Base-by-base conservation (phyloP, 345 rosid species). In the Zanthoxylum bungeanum region DNA sequence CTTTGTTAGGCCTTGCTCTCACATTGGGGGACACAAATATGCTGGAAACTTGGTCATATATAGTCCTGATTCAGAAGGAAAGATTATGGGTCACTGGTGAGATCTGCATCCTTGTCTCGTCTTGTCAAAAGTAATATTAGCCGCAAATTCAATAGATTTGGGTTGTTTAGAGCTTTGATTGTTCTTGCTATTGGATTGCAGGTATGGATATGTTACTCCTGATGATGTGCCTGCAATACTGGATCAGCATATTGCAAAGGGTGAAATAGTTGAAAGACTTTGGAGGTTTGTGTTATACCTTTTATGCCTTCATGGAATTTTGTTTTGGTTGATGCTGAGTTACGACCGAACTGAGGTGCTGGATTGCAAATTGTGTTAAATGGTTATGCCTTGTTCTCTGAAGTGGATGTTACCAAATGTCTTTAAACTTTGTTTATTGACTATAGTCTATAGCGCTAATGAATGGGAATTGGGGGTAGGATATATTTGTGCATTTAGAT, bases 201-300 rank as follows among this genome's bases (percentile, higher is more conserved):
- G 98, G 98, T 94, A 90, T 79, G 98, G 98, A 50, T 94, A 94
- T 81, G 98, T 94, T 25, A 87, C 95, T 75, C 97, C 98, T 24
- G 83, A 80, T 62, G 98, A 94, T 71, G 93, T 94, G 61, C 93
- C 97, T 76, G 91, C 84, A 64, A 52, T 94, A 83, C 85, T 94
- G 28, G 97, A 94, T 75, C 89, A 90, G 87, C 98, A 94, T 82
- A 87, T 94, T 73, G 87, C 83, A 7, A 82, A 88, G 77, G 97
- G 98, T 74, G 76, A 80, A 68, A 81, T 89, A 60, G 76, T 94
- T 59, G 83, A 89, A 72, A 84, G 91, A 34, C 84, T 92, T 71
- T 89, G 87, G 91, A 94, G 99, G 99, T 94, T 30, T 74, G 78
- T 72, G 75, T 44, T 60, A 70, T 52, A 37, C 39, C 34, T 71